Base-by-base conservation (phyloP, 1,139 yeast genomes). In the Blastobotrys petasosporus region DNA sequence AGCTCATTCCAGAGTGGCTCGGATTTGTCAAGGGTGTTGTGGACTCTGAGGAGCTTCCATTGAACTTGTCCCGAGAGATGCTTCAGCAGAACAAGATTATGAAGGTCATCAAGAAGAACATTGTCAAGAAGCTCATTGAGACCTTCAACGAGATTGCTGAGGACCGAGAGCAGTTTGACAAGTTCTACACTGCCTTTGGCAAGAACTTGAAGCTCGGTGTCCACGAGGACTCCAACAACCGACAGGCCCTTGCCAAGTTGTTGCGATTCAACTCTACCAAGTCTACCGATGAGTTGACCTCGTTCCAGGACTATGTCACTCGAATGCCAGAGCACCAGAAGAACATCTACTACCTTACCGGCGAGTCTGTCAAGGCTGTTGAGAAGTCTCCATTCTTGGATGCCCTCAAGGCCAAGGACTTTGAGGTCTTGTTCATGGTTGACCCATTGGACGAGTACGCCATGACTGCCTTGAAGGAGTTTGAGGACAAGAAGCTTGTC, bases 381-480 rank as follows among this genome's bases (percentile, higher is more conserved):
- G 97, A 92, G 77, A 86, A 88, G 74, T 92, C 98, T 61, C 99
- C 99, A 72, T 94, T 94, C 86, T 82, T 94, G 74, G 98, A 94
- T 66, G 97, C 95, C 59, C 83, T 92, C 74, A 92, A 88, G 81
- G 95, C 95, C 62, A 94, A 94, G 83, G 84, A 86, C 77, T 94
- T 94, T 64, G 99, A 92, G 78, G 98, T 92, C 54, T 80, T 92
- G 68, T 94, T 83, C 87, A 76, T 92, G 71, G 95, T 85, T 74
- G 99, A 92, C 75, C 98, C 98, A 75, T 94, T 92, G 74, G 98
- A 92, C 68, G 99, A 92, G 79, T 92, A 94, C 70, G 97, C 98
- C 63, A 90, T 88, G 92, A 86, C 96, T 62, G 98, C 92, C 77
- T 82, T 92, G 75, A 92, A 92, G 82, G 99, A 92, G 77, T 92